phyloP scores from a whole-genome alignment of 2,329 filamentous ascomycete genomes.

The Bretziella fagacearum region DNA sequence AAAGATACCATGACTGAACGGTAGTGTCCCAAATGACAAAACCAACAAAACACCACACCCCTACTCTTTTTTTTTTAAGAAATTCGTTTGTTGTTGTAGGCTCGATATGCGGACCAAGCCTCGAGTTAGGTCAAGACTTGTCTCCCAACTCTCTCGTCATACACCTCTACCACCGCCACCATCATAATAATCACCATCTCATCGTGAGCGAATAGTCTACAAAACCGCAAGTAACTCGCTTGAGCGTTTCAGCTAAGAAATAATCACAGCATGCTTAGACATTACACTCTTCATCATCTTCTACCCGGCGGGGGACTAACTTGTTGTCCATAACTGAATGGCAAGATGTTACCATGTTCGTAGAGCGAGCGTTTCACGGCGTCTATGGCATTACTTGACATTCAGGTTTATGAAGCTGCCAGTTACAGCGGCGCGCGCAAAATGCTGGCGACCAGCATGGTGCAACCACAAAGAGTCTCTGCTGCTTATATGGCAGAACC shows the following conservation, averaged over 20 bases:
- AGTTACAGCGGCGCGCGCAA: background rate
- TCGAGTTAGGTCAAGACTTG: slow-evolving; percentile 6
- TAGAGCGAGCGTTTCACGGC: background rate
- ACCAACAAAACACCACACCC: background rate
- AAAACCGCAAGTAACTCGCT: too few relatives aligned
- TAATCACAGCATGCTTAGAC: background rate
- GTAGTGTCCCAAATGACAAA: too few relatives aligned
- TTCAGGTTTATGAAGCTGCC: background rate
- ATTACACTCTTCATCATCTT: background rate
- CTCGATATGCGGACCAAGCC: slow-evolving; percentile 13
- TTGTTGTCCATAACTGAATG: background rate
- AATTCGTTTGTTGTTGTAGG: slow-evolving; percentile 11
- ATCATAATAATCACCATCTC: slow-evolving; percentile 1
- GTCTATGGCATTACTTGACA: background rate
- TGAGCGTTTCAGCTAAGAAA: too few relatives aligned
- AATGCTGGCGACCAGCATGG: too few relatives aligned
- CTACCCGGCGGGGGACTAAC: background rate
- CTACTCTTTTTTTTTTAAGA: background rate
- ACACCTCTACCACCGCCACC: slow-evolving; percentile 8
- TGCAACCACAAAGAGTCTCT: background rate
- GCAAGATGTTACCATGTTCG: background rate
- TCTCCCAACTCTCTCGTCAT: slow-evolving; percentile 12
- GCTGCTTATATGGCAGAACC: background rate
- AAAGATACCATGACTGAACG: background rate
- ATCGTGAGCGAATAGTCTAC: background rate